Conservation (phyloP, 2,329 filamentous ascomycete species). For the Colletotrichum musicola region DNA sequence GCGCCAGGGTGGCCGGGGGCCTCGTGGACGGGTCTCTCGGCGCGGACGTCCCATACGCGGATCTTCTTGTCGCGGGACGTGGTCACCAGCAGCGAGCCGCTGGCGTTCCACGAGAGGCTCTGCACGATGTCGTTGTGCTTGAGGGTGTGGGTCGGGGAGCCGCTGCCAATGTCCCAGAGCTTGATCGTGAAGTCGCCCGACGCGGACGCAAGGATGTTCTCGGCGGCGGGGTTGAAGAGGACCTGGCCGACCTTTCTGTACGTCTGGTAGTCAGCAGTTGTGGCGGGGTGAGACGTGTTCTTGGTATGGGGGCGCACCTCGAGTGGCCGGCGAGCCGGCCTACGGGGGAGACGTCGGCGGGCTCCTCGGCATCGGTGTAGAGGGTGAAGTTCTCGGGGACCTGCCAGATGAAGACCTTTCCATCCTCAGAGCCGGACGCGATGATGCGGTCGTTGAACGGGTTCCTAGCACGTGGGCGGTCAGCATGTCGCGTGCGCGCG, state of each 20-base stretch:
- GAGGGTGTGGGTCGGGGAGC: constrained; percentile 79
- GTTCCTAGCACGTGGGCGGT: constrained; percentile 70
- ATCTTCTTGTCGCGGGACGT: constrained; percentile 99
- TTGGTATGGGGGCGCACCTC: constrained; percentile 66
- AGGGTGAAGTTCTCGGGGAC: constrained; percentile 90
- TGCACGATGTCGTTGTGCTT: constrained; percentile 94
- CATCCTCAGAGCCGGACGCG: constrained; percentile 95
- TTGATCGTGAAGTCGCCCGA: constrained; percentile 97
- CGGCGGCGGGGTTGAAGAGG: constrained; percentile 95
- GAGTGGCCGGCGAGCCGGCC: constrained; percentile 89
- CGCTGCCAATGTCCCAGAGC: constrained; percentile 91
- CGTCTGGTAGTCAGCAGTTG: not conserved
- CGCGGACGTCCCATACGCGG: constrained; percentile 95
- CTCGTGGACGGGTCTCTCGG: constrained; percentile 89
- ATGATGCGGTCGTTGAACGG: constrained; percentile 96
- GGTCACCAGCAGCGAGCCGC: constrained; percentile 87
- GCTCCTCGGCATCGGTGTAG: constrained; percentile 86
- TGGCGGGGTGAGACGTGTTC: constrained; percentile 28
- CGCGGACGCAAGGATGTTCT: constrained; percentile 93
- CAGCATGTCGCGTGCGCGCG: constrained; percentile 43
- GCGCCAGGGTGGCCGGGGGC: constrained; percentile 88
- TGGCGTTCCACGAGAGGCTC: constrained; percentile 94
- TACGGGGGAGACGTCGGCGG: constrained; percentile 83
- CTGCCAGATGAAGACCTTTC: constrained; percentile 96
- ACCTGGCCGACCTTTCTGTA: constrained; percentile 96